A percentile compares a stretch with the other conserved stretches of the same genome.
phyloP scores from a whole-genome alignment of 768 basidiomycete species.

The Russula abietina region DNA sequence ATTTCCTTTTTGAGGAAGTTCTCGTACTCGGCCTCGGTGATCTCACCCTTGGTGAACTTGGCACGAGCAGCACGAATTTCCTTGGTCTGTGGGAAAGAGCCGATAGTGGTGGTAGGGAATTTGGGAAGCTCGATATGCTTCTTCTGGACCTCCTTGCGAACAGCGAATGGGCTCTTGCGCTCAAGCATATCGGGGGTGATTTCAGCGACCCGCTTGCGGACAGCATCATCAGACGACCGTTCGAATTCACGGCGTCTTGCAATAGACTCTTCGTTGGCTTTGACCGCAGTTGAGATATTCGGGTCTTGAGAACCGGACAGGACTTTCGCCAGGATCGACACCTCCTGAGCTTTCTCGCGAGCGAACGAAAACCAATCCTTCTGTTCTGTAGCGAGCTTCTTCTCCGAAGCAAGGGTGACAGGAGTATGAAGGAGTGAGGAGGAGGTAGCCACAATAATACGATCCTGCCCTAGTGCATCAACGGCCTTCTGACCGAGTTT shows the following conservation, averaged over 20 bases:
- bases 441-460: constrained; percentile 91
- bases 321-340: constrained; percentile 77
- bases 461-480: constrained; percentile 72
- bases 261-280: constrained; percentile 87
- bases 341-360: constrained; percentile 89
- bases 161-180: constrained; percentile 84
- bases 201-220: constrained; percentile 90
- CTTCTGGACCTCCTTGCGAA: constrained; percentile 83
- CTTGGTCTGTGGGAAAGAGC: constrained; percentile 99
- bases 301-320: constrained; percentile 82
- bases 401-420: constrained; percentile 90
- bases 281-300: constrained; percentile 62
- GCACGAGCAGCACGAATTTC: constrained; percentile 97
- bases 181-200: constrained; percentile 82
- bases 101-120: constrained; percentile 98
- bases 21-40: constrained; percentile 84
- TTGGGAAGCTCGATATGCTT: constrained; percentile 86
- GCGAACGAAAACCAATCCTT: constrained; percentile 99
- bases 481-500: constrained; percentile 80
- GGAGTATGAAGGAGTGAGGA: constrained; percentile 98
- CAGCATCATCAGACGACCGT: constrained; percentile 84
- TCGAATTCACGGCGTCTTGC: constrained; percentile 94
- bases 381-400: constrained; percentile 79
- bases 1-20: constrained; percentile 99
- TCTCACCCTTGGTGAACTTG: constrained; percentile 86